These are phyloP conservation scores for Beta lomatogona DNA, from an alignment of 179 eudicot genomes.

Conservation along the genomic window DNA sequence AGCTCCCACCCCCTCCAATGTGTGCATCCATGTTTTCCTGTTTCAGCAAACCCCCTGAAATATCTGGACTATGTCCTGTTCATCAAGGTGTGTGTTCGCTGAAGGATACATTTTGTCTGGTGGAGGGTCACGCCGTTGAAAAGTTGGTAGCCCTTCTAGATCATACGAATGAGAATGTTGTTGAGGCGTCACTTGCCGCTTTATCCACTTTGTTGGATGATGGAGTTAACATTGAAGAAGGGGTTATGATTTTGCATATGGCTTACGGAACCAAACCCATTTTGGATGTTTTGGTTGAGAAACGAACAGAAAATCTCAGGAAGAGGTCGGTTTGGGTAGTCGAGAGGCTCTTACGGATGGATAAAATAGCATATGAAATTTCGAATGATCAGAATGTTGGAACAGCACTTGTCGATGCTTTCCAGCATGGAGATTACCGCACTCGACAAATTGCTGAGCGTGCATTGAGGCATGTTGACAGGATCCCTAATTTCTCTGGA, in stretches of 20 bases:
- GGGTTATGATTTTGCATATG: constrained; percentile 50
- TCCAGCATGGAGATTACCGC: constrained; percentile 74
- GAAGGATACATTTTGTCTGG: constrained; percentile 70
- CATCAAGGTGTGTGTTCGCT: constrained; percentile 74
- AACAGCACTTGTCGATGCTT: constrained; percentile 88
- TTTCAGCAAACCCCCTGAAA: constrained; percentile 54
- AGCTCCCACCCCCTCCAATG: constrained; percentile 50
- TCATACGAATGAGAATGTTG: constrained; percentile 76
- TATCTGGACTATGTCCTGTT: constrained; percentile 62
- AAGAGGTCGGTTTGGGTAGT: constrained; percentile 82
- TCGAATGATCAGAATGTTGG: constrained; percentile 71
- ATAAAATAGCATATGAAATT: constrained; percentile 61
- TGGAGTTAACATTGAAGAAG: constrained; percentile 66
- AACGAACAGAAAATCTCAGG: constrained; percentile 67
- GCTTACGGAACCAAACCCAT: constrained; percentile 69
- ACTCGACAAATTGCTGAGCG: constrained; percentile 90
- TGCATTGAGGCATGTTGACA: constrained; percentile 79
- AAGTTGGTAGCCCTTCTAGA: constrained; percentile 78
- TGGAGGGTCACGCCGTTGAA: constrained; percentile 71
- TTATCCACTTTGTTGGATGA: constrained; percentile 80
- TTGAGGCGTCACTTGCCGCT: constrained; percentile 90
- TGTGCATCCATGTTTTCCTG: constrained; percentile 59
- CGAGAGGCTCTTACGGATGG: constrained; percentile 73
- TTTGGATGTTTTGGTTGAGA: constrained; percentile 68
- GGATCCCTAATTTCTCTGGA: constrained; percentile 91